Conservation (phyloP, 148 eudicot genomes). For the Camellia sinensis region DNA sequence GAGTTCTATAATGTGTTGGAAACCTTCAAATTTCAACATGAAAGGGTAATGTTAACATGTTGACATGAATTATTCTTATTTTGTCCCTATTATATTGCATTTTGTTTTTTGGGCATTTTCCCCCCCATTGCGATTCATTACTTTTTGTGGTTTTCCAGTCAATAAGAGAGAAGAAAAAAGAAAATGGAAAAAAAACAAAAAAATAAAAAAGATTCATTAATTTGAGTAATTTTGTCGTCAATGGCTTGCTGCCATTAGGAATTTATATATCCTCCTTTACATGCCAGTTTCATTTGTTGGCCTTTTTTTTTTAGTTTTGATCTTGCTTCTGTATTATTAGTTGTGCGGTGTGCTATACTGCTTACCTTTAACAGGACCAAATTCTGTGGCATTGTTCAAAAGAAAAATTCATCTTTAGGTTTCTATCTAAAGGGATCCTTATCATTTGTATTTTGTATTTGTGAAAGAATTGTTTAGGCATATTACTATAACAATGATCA, state of each 20-base stretch:
- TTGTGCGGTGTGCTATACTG: background rate
- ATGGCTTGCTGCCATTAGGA: background rate
- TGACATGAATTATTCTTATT: background rate
- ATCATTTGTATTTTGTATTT: background rate
- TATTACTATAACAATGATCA: too few relatives aligned
- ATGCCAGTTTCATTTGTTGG: background rate
- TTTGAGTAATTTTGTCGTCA: background rate
- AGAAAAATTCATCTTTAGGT: too few relatives aligned
- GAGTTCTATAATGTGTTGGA: slow-evolving; percentile 51
- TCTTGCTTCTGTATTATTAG: background rate
- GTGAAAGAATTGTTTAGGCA: background rate
- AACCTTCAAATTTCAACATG: slow-evolving; percentile 42
- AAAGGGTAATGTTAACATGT: slow-evolving; percentile 48
- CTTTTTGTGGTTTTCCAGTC: background rate
- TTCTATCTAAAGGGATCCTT: background rate
- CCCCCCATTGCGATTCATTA: background rate
- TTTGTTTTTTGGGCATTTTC: background rate
- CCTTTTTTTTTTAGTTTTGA: too few relatives aligned
- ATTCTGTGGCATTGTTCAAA: background rate
- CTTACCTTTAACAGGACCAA: background rate
- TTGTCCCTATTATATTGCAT: background rate
- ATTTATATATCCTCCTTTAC: background rate
- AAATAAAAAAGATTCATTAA: background rate
- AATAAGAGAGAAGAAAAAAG: background rate
- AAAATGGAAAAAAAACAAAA: too few relatives aligned